Evolutionary conservation across 139 green algal species (phyloP).

Genomic region (Chlorella sp.): DNA sequence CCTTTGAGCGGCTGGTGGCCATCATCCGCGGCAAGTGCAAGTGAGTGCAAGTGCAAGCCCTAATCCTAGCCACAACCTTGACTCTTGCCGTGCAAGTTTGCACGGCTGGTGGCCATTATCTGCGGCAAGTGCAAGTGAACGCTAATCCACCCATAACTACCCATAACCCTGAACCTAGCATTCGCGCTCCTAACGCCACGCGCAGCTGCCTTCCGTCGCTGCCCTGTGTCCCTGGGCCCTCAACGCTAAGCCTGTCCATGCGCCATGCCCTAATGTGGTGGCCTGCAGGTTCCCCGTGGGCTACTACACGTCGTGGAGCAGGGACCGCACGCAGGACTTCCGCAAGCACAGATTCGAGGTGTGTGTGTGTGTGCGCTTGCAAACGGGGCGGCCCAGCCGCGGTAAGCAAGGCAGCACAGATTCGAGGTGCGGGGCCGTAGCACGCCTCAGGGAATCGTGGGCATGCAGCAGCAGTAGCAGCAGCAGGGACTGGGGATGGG

Average conservation of each 20-base stretch:
- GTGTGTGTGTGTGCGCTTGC: too few species aligned
- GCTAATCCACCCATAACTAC: background rate
- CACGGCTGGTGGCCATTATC: constrained; percentile 56
- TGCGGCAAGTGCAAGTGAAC: constrained; percentile 28
- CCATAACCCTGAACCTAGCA: background rate
- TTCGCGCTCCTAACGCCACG: background rate
- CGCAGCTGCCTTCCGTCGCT: too few species aligned
- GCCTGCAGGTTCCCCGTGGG: background rate
- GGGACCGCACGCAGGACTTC: background rate
- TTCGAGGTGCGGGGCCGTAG: too few species aligned
- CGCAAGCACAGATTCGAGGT: background rate
- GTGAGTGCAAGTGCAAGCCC: constrained; percentile 9
- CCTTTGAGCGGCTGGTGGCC: constrained; percentile 64
- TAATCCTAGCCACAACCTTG: too few species aligned
- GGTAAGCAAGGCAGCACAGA: too few species aligned
- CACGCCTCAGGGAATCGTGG: too few species aligned
- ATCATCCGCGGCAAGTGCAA: constrained; percentile 50
- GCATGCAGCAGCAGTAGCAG: too few species aligned
- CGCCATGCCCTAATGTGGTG: background rate
- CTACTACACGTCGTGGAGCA: background rate
- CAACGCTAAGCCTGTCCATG: background rate
- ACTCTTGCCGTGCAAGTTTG: background rate
- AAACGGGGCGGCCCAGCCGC: too few species aligned
- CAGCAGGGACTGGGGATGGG: too few species aligned
- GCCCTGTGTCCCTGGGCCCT: background rate